phyloP scores from a whole-genome alignment of 495 filamentous ascomycete species.

The Neurospora sp. region DNA sequence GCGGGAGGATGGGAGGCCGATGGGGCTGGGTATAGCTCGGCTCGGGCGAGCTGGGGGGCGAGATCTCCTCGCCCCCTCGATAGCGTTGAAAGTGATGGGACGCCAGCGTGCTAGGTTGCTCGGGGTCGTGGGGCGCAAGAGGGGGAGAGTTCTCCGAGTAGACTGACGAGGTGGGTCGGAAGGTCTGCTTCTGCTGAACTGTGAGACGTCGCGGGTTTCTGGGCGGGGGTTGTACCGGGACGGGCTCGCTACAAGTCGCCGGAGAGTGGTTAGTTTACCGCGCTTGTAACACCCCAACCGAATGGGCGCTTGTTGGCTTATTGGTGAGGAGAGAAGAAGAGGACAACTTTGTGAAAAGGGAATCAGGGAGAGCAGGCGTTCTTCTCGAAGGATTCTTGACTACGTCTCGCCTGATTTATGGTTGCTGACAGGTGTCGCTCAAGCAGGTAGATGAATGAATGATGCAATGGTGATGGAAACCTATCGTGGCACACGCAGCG shows the following conservation, averaged over 20 bases:
- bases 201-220: constrained; percentile 23
- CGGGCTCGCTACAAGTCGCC: constrained; percentile 14
- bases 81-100: constrained; percentile 19
- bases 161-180: constrained; percentile 30
- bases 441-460: not conserved
- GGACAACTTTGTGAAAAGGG: not conserved
- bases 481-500: not conserved
- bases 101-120: constrained; percentile 20
- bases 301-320: not conserved
- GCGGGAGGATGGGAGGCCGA: constrained; percentile 6
- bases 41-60: constrained; percentile 41
- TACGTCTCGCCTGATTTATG: not conserved
- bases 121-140: constrained; percentile 16
- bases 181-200: constrained; percentile 19
- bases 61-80: constrained; percentile 30
- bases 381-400: not conserved
- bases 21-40: constrained; percentile 10
- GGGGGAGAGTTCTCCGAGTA: constrained; percentile 27
- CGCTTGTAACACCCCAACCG: not conserved
- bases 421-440: not conserved
- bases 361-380: not conserved
- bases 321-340: not conserved
- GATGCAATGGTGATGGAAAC: not conserved
- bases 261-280: not conserved
- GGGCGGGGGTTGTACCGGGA: constrained; percentile 24